Conservation (phyloP, 176 grass and related monocot genomes). For the Juncus inflexus region DNA sequence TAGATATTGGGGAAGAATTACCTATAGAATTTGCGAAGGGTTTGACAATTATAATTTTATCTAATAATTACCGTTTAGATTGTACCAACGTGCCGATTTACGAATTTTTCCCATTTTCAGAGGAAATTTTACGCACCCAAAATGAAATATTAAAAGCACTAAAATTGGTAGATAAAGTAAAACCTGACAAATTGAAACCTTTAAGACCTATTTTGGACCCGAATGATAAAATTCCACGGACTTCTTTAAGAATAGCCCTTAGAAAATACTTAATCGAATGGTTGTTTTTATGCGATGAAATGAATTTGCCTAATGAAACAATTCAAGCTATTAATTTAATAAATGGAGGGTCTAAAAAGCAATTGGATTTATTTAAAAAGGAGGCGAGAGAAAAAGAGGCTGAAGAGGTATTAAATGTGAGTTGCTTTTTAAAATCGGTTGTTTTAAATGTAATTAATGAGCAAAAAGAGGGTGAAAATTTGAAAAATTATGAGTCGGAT, state of each 20-base stretch:
- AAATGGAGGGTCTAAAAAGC: conserved; percentile 9
- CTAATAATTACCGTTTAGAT: conserved; percentile 28
- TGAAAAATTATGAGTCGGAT: conserved; percentile 10
- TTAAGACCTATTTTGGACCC: conserved; percentile 32
- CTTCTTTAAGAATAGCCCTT: conserved; percentile 25
- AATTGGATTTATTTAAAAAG: conserved; percentile 19
- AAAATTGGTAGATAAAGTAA: conserved; percentile 19
- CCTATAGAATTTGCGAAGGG: conserved; percentile 29
- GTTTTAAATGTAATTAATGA: conserved; percentile 11
- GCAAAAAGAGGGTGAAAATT: conserved; percentile 6
- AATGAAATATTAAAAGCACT: conserved; percentile 35
- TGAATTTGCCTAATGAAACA: conserved; percentile 18
- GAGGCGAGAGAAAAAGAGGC: conserved; percentile 31
- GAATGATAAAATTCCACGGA: conserved; percentile 15
- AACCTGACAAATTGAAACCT: conserved; percentile 21
- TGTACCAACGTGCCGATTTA: conserved; percentile 15
- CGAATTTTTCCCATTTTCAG: conserved; percentile 32
- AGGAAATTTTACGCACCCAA: conserved; percentile 23
- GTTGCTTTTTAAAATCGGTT: conserved; percentile 33
- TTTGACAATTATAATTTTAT: conserved; percentile 34
- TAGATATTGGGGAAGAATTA: conserved; percentile 26
- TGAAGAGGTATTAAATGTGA: conserved; percentile 36
- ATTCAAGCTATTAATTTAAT: conserved; percentile 31
- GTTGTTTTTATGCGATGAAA: conserved; percentile 40
- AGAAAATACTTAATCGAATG: conserved; percentile 37